Evolutionary conservation across 306 rosid genomes (phyloP).

Genomic region (Casuarina cunninghamiana): DNA sequence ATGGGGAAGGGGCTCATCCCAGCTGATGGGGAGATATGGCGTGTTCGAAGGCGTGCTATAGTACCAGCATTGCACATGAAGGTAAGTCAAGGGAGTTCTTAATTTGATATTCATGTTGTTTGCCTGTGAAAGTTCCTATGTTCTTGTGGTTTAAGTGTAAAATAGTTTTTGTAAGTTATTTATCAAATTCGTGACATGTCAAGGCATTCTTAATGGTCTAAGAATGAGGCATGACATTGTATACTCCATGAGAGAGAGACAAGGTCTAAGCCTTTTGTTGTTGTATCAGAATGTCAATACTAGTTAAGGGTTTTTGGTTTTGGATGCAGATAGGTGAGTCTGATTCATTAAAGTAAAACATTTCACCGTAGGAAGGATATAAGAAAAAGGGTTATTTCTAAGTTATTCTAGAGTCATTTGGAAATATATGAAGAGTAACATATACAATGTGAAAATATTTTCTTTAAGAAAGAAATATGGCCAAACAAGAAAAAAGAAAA

Average conservation of each 20-base stretch:
- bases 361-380: not conserved
- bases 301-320: not conserved
- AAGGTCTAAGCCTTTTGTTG: not conserved
- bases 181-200: not conserved
- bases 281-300: not conserved
- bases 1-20: constrained; percentile 99
- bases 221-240: not conserved
- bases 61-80: constrained; percentile 92
- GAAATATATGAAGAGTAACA: not conserved
- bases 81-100: constrained; percentile 36
- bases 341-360: not conserved
- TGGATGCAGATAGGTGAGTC: not conserved
- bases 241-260: not conserved
- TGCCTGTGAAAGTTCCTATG: not conserved
- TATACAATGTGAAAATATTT: not conserved
- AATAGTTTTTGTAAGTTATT: not conserved
- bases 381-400: not conserved
- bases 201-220: not conserved
- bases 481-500: not conserved
- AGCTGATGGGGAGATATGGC: constrained; percentile 98
- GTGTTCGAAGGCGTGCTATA: constrained; percentile 76
- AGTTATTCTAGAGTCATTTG: not conserved
- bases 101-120: not conserved
- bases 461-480: not conserved
- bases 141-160: not conserved